These are phyloP conservation scores for Taphrina pruni DNA, from an alignment of 1,139 yeast genomes.

Conservation along the genomic window DNA sequence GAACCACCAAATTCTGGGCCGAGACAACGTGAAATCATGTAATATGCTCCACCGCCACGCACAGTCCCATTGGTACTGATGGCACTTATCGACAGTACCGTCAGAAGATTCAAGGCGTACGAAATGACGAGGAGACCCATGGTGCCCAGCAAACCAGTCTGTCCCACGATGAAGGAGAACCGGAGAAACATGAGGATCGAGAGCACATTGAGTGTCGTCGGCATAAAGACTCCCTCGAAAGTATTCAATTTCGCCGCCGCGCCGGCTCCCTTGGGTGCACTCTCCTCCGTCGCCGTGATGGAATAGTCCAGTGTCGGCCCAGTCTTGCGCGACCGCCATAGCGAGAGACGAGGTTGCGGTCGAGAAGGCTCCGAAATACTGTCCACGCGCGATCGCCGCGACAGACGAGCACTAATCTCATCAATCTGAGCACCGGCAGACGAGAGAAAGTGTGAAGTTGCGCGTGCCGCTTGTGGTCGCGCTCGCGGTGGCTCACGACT, in stretches of 20 bases:
- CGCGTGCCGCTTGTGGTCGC: slow-evolving; percentile 15
- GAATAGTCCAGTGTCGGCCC: slow-evolving; percentile 33
- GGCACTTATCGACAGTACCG: slow-evolving; percentile 76
- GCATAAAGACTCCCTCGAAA: slow-evolving; percentile 77
- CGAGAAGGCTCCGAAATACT: slow-evolving; percentile 19
- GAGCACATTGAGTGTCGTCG: slow-evolving; percentile 75
- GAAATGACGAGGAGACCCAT: slow-evolving; percentile 58
- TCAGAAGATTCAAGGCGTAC: slow-evolving; percentile 67
- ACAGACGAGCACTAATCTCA: slow-evolving; percentile 31
- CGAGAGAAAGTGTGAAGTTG: slow-evolving; percentile 26
- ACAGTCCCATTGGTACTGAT: slow-evolving; percentile 84
- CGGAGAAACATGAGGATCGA: slow-evolving; percentile 80
- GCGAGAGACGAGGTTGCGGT: slow-evolving; percentile 14
- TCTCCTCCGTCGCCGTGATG: slow-evolving; percentile 30
- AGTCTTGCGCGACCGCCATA: slow-evolving; percentile 20
- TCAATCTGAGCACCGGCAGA: slow-evolving; percentile 39
- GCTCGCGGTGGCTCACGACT: slow-evolving; percentile 43
- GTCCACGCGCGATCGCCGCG: slow-evolving; percentile 29
- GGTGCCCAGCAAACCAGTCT: slow-evolving; percentile 73
- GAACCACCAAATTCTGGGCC: slow-evolving; percentile 88
- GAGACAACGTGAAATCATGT: slow-evolving; percentile 75
- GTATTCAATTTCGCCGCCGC: slow-evolving; percentile 63
- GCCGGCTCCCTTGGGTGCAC: background rate
- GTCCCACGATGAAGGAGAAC: slow-evolving; percentile 80
- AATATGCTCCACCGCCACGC: slow-evolving; percentile 83